Base-by-base conservation (phyloP, 73 alveolate species). In the Stentor coeruleus region DNA sequence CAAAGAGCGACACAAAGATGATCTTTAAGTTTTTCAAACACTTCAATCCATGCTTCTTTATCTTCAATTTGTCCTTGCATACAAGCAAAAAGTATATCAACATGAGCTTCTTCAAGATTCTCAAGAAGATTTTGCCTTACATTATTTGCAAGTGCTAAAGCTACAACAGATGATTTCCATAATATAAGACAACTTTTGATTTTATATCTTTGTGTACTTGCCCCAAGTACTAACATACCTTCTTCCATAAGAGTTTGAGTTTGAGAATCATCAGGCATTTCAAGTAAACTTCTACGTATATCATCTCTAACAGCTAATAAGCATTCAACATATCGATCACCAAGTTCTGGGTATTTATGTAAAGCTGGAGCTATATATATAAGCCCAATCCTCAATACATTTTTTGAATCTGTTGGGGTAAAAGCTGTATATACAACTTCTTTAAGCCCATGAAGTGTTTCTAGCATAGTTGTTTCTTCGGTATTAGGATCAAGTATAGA, bases 161-260 rank as follows among this genome's bases (percentile, higher is more conserved):
- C 88, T 59, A 89, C 41, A 77, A n/a, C 85, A 72, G 88, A 88
- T 3, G 93, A 74, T 38, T 86, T 86, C 95, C 95, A 90, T 83
- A 85, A 91, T 26, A 81, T 82, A 3, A 91, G 93, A 0, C 91
- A 89, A 1, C 92, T 91, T 74, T 59, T 81, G 36, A 89, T 86
- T 75, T 91, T 33, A 41, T 90, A 90, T 55, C 90, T 90, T n/a
- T 90, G 93, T 3, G 93, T 83, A 39, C 86, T 81, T 20, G 89
- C 42, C 37, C 95, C 95, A 26, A 89, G 77, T 39, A 87, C 95
- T 41, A 86, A 90, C 3, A 83, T 89, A 55, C 86, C 93, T 76
- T 90, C 95, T 60, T 87, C 95, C 30, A 39, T 37, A 14, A 39
- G 38, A 1, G 59, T 75, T 75, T 75, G 83, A 15, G 74, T 75